Percentiles rank a stretch among this genome's conserved stretches.
Conservation (phyloP, 2,329 filamentous ascomycete genomes). For the Fusarium bactridioides region DNA sequence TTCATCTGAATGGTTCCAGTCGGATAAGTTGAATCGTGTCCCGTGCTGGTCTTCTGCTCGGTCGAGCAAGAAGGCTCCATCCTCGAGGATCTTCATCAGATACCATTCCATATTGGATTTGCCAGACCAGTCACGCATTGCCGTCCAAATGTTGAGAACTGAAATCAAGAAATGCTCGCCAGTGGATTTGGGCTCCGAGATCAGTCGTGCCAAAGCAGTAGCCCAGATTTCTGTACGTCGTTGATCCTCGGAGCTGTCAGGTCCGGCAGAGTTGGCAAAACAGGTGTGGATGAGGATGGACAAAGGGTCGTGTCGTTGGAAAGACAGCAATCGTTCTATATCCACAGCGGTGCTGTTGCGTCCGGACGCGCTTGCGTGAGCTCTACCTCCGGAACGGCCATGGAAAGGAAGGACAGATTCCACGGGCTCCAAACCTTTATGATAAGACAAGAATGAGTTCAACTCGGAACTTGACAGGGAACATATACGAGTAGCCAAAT, state of each 20-base stretch:
- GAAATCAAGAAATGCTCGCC: slow-evolving; percentile 83
- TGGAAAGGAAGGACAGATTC: slow-evolving; percentile 83
- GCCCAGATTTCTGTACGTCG: slow-evolving; percentile 88
- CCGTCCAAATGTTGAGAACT: slow-evolving; percentile 86
- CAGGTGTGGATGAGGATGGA: slow-evolving; percentile 87
- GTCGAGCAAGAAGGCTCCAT: slow-evolving; percentile 90
- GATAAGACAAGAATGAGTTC: slow-evolving; percentile 77
- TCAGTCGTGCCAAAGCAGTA: slow-evolving; percentile 82
- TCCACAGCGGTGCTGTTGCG: slow-evolving; percentile 61
- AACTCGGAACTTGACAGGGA: slow-evolving; percentile 80
- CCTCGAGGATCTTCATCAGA: slow-evolving; percentile 92
- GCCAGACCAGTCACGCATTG: slow-evolving; percentile 88
- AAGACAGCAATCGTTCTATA: slow-evolving; percentile 84
- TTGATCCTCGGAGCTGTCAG: slow-evolving; percentile 81
- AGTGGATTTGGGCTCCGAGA: slow-evolving; percentile 77
- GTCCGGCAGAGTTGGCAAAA: slow-evolving; percentile 85
- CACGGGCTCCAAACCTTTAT: slow-evolving; percentile 79
- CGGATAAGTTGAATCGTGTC: slow-evolving; percentile 73
- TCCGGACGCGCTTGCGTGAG: slow-evolving; percentile 56
- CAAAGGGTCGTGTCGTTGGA: slow-evolving; percentile 87
- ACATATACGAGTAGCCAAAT: slow-evolving; percentile 82
- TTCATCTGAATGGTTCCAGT: slow-evolving; percentile 80
- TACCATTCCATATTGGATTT: slow-evolving; percentile 92
- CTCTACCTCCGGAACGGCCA: slow-evolving; percentile 57
- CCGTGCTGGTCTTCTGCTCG: slow-evolving; percentile 81